Base-by-base conservation (phyloP, 116 monocot genomes). In the Trichopus zeylanicus region DNA sequence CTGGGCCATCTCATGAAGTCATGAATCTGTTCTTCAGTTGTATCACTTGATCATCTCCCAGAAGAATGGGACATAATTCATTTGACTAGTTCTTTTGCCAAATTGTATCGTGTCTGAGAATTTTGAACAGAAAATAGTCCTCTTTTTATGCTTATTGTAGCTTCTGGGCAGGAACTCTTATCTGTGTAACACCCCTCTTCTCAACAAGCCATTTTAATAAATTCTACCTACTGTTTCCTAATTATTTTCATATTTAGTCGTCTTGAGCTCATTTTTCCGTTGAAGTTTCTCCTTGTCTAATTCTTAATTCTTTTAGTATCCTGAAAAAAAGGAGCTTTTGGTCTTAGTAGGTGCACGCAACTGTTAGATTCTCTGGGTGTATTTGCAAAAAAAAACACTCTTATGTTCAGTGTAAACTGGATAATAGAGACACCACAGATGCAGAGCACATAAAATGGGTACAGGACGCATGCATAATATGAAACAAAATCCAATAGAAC, bases 1-100 rank as follows among this genome's bases (percentile, higher is more conserved):
- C 51, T 91, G 23, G 90, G 90, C 23, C 85, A 85, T 72, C 42
- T 91, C 46, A 15, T 85, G 46, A 81, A 72, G 60, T 59, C 72
- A 49, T 84, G 73, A 82, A 1, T 15, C 2, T 42, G 3, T 42
- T 42, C 13, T 16, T 16, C 3, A 42, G 8, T 33, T n/a, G n/a
- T n/a, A n/a, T n/a, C n/a, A n/a, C n/a, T n/a, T n/a, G n/a, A n/a
- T n/a, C n/a, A n/a, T n/a, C n/a, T n/a, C n/a, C n/a, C n/a, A n/a
- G n/a, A n/a, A n/a, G n/a, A n/a, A n/a, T 15, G 4, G 16, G 42
- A 3, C 13, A 42, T 13, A 9, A 3, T 16, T 0, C 5, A 1
- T 3, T 42, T 42, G n/a, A n/a, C n/a, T 42, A n/a, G n/a, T n/a
- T 42, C 12, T n/a, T 42, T 18, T 42, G 42, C 3, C 12, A 13